Evolutionary conservation across 2,329 filamentous ascomycete genomes (phyloP), one percentile per base, ranked within the genome.

Genomic region (Ophiosphaerella korrae): DNA sequence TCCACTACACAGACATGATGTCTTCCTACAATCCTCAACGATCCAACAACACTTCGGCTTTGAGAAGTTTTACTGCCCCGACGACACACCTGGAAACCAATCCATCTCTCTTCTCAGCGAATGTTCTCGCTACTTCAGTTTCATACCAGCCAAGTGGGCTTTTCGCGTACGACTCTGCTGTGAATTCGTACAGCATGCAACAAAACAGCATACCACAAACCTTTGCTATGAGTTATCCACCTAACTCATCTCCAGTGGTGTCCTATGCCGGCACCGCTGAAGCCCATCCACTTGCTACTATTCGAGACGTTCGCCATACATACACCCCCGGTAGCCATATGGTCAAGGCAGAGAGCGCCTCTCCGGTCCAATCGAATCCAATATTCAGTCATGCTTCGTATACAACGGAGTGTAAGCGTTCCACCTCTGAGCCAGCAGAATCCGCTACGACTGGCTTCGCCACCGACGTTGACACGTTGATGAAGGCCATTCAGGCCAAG

Each of bases 391-490:
- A 76, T 45, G 55, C 63, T 14, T 55, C 62, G 8, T 71, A 68
- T 43, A 35, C 57, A 49, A 51, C 63, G 45, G 61, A 70, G 38
- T 58, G 83, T 80, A 70, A 76, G 76, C 57, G 78, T 8, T 75
- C 79, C 26, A 74, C 78, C 51, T 73, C 77, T 1, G 73, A 80
- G 21, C 67, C 73, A 21, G 68, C 67, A 4, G 75, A 73, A 48
- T 57, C 68, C 26, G 64, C 52, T 57, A 78, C 83, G n/a, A 76
- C 84, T 34, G 81, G 83, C 53, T 93, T 92, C 70, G 82, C 84
- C n/a, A 96, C 92, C 0, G 85, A 90, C 52, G 86, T 97, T 33
- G 92, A 97, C 70, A 87, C 86, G 36, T 77, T 97, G 36, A 96
- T 97, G 91, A 91, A 88, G 73, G 85, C 88, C 0, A 93, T 97